These are phyloP conservation scores for Hortaea werneckii DNA, from an alignment of 2,329 filamentous ascomycete species.

Conservation along the genomic window DNA sequence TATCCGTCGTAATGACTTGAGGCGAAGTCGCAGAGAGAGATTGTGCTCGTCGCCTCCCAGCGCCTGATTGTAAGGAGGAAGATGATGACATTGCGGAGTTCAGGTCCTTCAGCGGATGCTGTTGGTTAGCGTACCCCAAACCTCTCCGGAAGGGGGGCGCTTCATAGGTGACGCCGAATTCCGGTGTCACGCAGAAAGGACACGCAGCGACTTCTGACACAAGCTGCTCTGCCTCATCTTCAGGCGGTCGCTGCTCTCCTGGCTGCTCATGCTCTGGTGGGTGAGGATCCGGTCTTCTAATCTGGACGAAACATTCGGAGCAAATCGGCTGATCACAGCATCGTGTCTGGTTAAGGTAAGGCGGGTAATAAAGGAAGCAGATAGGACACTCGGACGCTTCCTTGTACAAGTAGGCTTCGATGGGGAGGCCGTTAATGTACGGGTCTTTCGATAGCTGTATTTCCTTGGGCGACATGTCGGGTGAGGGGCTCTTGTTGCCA, in stretches of 20 bases:
- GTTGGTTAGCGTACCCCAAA: constrained; percentile 52
- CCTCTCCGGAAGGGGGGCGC: constrained; percentile 81
- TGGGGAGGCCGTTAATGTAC: constrained; percentile 84
- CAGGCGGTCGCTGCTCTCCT: constrained; percentile 22
- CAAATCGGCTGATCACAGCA: constrained; percentile 96
- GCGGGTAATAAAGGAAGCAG: constrained; percentile 91
- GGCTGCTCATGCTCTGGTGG: constrained; percentile 56
- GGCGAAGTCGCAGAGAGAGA: constrained; percentile 74
- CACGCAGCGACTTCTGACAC: constrained; percentile 87
- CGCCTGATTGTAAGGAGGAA: constrained; percentile 60
- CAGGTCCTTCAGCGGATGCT: constrained; percentile 42
- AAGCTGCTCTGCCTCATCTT: constrained; percentile 51
- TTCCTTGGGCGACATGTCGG: constrained; percentile 67
- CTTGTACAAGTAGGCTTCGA: constrained; percentile 92
- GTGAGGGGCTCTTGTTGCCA: constrained; percentile 54
- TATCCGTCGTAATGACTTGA: constrained; percentile 84
- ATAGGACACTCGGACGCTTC: constrained; percentile 86
- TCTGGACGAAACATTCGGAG: constrained; percentile 98
- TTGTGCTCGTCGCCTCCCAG: constrained; percentile 47
- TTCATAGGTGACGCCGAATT: constrained; percentile 94
- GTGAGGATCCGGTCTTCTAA: constrained; percentile 87
- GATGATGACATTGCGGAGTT: constrained; percentile 75
- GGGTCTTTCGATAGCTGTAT: constrained; percentile 70
- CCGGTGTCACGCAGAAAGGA: constrained; percentile 87
- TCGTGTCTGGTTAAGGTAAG: constrained; percentile 84